Evolutionary conservation across 441 rosid genomes (phyloP).

Genomic region (Gossypium laxum): DNA sequence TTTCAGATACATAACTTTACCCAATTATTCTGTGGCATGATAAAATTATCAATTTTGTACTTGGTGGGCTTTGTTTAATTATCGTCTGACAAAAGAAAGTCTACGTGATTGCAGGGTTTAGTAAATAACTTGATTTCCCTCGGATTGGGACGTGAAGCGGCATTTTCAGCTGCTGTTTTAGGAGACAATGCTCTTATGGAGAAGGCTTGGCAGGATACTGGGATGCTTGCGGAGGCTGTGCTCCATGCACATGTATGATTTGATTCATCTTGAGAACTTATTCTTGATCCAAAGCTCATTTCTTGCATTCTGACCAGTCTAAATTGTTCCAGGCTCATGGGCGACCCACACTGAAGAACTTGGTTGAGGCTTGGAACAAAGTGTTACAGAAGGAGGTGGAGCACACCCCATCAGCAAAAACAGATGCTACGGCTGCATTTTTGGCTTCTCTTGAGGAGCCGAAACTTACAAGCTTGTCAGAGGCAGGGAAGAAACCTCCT

Average conservation of each 20-base stretch:
- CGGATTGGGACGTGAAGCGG: constrained; percentile 91
- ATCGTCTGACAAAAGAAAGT: not conserved
- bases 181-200: constrained; percentile 98
- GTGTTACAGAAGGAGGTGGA: constrained; percentile 79
- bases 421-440: constrained; percentile 86
- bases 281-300: not conserved
- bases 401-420: constrained; percentile 53
- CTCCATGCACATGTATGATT: constrained; percentile 84
- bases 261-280: not conserved
- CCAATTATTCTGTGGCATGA: not conserved
- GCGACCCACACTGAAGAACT: constrained; percentile 72
- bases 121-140: constrained; percentile 72
- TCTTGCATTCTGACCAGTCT: constrained; percentile 10
- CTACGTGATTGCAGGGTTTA: constrained; percentile 46
- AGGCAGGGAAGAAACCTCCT: constrained; percentile 71
- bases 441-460: constrained; percentile 71
- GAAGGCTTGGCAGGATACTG: constrained; percentile 97
- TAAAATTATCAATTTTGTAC: not conserved
- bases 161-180: constrained; percentile 85
- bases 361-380: constrained; percentile 87
- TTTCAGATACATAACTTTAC: not conserved
- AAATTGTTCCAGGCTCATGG: constrained; percentile 73
- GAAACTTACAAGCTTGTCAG: constrained; percentile 6
- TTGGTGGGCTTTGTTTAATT: not conserved
- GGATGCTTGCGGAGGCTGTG: constrained; percentile 96